A percentile compares a stretch with the other conserved stretches of the same genome.
Evolutionary conservation across 2,329 filamentous ascomycete genomes (phyloP).

Genomic region (Sporothrix mexicana): DNA sequence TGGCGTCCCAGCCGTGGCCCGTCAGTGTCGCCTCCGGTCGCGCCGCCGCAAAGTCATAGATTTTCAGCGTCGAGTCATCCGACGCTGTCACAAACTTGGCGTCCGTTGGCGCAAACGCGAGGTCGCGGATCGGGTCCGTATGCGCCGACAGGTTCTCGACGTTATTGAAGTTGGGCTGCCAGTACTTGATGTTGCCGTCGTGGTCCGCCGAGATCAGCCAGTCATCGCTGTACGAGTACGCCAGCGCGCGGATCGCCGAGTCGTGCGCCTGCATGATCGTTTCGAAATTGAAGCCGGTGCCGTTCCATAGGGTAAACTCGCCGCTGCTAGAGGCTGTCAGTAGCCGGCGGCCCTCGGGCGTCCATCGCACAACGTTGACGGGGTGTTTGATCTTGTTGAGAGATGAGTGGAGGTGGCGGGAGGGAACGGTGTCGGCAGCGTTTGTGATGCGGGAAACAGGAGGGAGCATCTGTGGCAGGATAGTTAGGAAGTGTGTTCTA

Average conservation of each 20-base stretch:
- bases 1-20: slow-evolving; percentile 98
- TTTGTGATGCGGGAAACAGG: slow-evolving; percentile 75
- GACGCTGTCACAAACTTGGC: slow-evolving; percentile 95
- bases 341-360: slow-evolving; percentile 88
- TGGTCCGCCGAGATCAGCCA: slow-evolving; percentile 97
- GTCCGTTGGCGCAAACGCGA: slow-evolving; percentile 93
- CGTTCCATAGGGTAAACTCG: slow-evolving; percentile 98
- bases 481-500: not conserved
- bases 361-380: slow-evolving; percentile 97
- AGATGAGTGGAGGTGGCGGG: slow-evolving; percentile 96
- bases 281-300: slow-evolving; percentile 98
- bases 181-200: slow-evolving; percentile 95
- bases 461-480: slow-evolving; percentile 73
- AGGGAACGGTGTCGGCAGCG: slow-evolving; percentile 85
- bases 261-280: slow-evolving; percentile 99
- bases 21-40: slow-evolving; percentile 81
- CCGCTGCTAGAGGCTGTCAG: slow-evolving; percentile 95
- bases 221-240: slow-evolving; percentile 94
- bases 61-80: slow-evolving; percentile 90
- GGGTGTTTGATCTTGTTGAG: slow-evolving; percentile 98
- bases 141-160: slow-evolving; percentile 94
- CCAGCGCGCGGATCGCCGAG: slow-evolving; percentile 78
- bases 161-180: slow-evolving; percentile 99
- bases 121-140: slow-evolving; percentile 83
- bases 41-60: slow-evolving; percentile 92